phyloP scores from a whole-genome alignment of 305 asterid species.

The Fraxinus nigra region DNA sequence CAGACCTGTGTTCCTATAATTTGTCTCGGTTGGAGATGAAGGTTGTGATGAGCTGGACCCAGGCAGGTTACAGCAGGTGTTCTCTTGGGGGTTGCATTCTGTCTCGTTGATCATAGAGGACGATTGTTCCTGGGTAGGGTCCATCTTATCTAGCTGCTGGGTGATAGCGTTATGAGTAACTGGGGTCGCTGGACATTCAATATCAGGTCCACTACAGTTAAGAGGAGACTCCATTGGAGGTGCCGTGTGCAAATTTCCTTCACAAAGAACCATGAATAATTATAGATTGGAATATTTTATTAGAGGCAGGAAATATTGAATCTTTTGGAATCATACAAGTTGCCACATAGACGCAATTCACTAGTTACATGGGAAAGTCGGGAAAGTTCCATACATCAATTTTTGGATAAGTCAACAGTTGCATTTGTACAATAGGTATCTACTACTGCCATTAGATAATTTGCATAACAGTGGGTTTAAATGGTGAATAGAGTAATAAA shows the following conservation, averaged over 20 bases:
- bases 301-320: neutral
- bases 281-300: neutral
- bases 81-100: conserved; percentile 21
- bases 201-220: conserved; percentile 19
- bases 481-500: neutral
- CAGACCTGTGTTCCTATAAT: conserved; percentile 19
- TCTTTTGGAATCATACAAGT: neutral
- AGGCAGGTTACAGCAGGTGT: conserved; percentile 20
- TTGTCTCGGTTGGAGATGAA: conserved; percentile 17
- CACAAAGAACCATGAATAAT: neutral
- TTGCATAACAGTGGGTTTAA: neutral
- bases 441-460: neutral
- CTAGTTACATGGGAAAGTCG: neutral
- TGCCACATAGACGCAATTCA: neutral
- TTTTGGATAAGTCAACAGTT: neutral
- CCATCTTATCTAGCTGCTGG: conserved; percentile 25
- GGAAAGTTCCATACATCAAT: neutral
- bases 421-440: neutral
- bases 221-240: conserved; percentile 27
- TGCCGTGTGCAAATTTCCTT: conserved; percentile 22
- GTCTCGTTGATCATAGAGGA: conserved; percentile 19
- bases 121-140: conserved; percentile 20
- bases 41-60: conserved; percentile 20
- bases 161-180: conserved; percentile 14
- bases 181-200: conserved; percentile 15